phyloP scores from a whole-genome alignment of 2,329 filamentous ascomycete species.

The Didymella pomorum region DNA sequence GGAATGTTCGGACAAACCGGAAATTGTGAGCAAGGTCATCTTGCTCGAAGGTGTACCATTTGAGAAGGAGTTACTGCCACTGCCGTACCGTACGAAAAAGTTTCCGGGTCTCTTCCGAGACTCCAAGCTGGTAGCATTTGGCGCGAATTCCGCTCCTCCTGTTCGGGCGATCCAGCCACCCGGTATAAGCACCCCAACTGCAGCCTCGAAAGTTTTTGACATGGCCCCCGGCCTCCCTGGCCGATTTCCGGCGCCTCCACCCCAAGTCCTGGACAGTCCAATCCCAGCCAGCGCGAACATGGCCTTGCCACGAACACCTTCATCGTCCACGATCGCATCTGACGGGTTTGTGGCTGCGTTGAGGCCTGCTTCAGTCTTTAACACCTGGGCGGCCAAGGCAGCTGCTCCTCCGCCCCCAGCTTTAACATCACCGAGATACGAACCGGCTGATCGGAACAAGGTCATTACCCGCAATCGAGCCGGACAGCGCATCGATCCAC shows the following conservation, averaged over 20 bases:
- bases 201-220: conserved; percentile 25
- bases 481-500: conserved; percentile 66
- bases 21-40: conserved; percentile 59
- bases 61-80: conserved; percentile 59
- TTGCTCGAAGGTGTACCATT: conserved; percentile 66
- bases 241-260: conserved; percentile 35
- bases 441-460: conserved; percentile 40
- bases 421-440: conserved; percentile 27
- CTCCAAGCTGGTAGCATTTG: conserved; percentile 53
- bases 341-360: conserved; percentile 23
- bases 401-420: conserved; percentile 48
- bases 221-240: conserved; percentile 35
- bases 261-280: conserved; percentile 32
- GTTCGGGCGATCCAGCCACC: conserved; percentile 7
- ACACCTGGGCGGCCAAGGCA: conserved; percentile 45
- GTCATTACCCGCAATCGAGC: conserved; percentile 64
- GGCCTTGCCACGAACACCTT: conserved; percentile 38
- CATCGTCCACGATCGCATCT: conserved; percentile 40
- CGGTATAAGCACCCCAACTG: conserved; percentile 1
- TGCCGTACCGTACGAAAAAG: conserved; percentile 61
- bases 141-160: conserved; percentile 8
- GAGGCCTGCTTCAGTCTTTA: conserved; percentile 26
- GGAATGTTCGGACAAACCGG: conserved; percentile 56
- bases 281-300: conserved; percentile 17
- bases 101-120: conserved; percentile 63